These are phyloP conservation scores for Pseudogymnoascus sp. DNA, from an alignment of 2,329 filamentous ascomycete species.

Conservation along the genomic window DNA sequence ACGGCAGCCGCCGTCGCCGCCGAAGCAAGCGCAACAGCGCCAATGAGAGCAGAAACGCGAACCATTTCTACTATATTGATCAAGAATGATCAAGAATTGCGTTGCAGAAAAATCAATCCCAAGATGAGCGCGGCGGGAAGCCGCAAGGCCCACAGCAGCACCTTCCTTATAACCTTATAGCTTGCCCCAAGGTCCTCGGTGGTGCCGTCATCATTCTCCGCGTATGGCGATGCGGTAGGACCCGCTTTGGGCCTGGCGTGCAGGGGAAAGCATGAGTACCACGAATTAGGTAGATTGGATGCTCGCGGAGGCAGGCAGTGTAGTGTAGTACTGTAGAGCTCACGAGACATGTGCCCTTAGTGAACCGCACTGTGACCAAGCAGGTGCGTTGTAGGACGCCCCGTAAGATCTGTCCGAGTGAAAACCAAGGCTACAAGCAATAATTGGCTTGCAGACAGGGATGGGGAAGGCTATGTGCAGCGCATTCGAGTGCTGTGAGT, in stretches of 20 bases:
- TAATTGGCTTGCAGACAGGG: background rate
- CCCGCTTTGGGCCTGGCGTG: background rate
- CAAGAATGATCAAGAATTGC: background rate
- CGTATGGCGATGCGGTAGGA: background rate
- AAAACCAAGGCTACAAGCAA: background rate
- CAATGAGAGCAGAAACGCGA: background rate
- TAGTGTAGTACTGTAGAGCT: background rate
- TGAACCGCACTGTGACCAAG: background rate
- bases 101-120: background rate
- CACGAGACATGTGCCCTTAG: background rate
- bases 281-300: background rate
- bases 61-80: slow-evolving; percentile 1
- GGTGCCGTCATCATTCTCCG: background rate
- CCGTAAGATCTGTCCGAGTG: background rate
- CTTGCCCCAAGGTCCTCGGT: background rate
- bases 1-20: background rate
- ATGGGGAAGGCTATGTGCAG: background rate
- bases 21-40: background rate
- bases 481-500: background rate
- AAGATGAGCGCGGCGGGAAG: background rate
- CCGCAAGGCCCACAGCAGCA: background rate
- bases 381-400: background rate
- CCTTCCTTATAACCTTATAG: background rate
- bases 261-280: background rate
- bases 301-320: background rate